Conservation (phyloP, 2,329 filamentous ascomycete species). For the Neocatenulostroma microsporum region DNA sequence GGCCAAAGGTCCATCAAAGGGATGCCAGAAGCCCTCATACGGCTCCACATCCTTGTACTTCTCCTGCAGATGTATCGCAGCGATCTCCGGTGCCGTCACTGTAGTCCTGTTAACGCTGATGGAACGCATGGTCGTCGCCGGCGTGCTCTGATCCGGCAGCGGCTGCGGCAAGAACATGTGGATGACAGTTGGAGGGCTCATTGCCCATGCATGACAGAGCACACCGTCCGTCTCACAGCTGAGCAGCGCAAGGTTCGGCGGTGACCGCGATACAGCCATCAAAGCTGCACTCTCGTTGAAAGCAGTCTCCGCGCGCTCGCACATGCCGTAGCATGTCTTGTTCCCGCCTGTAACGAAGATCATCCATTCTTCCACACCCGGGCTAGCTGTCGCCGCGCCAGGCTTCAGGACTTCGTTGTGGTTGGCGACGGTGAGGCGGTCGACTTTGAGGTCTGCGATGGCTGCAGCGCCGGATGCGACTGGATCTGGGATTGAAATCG, state of each 20-base stretch:
- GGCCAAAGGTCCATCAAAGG: conserved; percentile 61
- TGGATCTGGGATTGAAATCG: conserved; percentile 37
- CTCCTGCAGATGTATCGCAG: conserved; percentile 53
- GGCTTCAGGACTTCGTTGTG: conserved; percentile 62
- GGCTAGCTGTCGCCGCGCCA: conserved; percentile 49
- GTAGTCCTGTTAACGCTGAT: conserved; percentile 63
- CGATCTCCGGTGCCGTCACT: conserved; percentile 56
- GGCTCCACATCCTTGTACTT: conserved; percentile 44
- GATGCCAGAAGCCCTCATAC: conserved; percentile 65
- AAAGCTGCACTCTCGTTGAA: conserved; percentile 44
- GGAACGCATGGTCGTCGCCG: conserved; percentile 56
- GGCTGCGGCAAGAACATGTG: conserved; percentile 54
- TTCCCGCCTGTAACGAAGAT: conserved; percentile 67
- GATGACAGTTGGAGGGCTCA: conserved; percentile 57
- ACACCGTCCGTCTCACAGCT: conserved; percentile 69
- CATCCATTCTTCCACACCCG: conserved; percentile 66
- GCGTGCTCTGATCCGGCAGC: conserved; percentile 55
- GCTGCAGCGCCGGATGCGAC: conserved; percentile 43
- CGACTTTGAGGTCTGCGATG: conserved; percentile 46
- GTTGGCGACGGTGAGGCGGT: conserved; percentile 58
- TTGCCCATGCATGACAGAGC: conserved; percentile 67
- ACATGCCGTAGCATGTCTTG: conserved; percentile 69
- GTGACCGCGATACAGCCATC: conserved; percentile 52
- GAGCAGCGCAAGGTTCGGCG: conserved; percentile 60
- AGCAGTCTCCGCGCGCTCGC: conserved; percentile 55